These are phyloP conservation scores for Saccharomycopsis microspora DNA, from an alignment of 805 yeast species.

Conservation along the genomic window DNA sequence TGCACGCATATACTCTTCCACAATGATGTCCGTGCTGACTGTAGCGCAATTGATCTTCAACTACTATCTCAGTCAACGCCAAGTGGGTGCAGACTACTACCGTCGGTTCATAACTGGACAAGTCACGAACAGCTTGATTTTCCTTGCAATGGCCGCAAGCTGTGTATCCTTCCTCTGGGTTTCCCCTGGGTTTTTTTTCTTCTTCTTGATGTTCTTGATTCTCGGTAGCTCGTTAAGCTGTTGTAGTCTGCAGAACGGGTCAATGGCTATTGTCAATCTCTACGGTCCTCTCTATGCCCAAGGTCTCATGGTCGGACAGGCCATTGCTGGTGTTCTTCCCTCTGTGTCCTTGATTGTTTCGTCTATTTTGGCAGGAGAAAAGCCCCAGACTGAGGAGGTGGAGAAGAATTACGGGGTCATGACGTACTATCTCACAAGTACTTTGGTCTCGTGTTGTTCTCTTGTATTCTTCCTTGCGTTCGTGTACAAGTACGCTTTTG, in stretches of 20 bases:
- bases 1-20: constrained; percentile 55
- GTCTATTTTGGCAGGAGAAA: constrained; percentile 23
- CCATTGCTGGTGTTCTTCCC: constrained; percentile 88
- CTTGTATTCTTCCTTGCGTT: constrained; percentile 29
- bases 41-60: constrained; percentile 50
- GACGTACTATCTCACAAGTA: constrained; percentile 39
- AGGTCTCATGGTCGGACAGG: constrained; percentile 91
- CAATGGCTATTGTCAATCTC: constrained; percentile 75
- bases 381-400: constrained; percentile 5
- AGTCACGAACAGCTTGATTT: constrained; percentile 42
- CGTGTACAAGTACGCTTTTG: constrained; percentile 20
- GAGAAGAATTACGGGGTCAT: constrained; percentile 20
- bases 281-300: constrained; percentile 73
- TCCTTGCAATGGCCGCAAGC: constrained; percentile 44
- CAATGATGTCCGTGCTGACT: constrained; percentile 84
- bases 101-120: constrained; percentile 53
- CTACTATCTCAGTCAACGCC: constrained; percentile 52
- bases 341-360: constrained; percentile 55
- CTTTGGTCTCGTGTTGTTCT: constrained; percentile 33
- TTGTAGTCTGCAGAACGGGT: constrained; percentile 79
- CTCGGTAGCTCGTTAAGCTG: constrained; percentile 62
- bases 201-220: constrained; percentile 50
- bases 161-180: constrained; percentile 28
- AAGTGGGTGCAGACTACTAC: constrained; percentile 45
- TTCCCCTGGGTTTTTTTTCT: constrained; percentile 25